Base-by-base conservation (phyloP, 495 filamentous ascomycete species). In the Penicillium ochrochloron region DNA sequence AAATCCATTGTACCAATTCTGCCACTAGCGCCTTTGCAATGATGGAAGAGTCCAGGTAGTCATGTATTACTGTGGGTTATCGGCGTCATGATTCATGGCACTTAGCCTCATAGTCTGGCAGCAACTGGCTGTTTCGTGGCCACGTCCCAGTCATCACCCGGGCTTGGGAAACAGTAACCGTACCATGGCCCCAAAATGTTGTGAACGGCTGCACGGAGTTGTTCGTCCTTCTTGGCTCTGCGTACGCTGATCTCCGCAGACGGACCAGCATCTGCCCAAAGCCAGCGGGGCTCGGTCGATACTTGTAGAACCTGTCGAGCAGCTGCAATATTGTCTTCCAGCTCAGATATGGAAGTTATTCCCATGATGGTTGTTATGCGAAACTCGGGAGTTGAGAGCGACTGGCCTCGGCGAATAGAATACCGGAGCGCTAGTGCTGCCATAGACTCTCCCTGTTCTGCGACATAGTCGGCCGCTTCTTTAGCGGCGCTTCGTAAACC, bases 361-460 rank as follows among this genome's bases (percentile, higher is more conserved):
- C 67, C 67, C 67, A 60, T 70, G 48, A 70, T 70, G 10, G 64
- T 70, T 9, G 67, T 57, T 1, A 70, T 58, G 2, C 64, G 64
- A 15, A 70, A 70, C 27, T 56, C 54, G 19, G 39, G 5, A 19
- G 35, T 63, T 6, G 67, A 70, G 5, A 58, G 48, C 8, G 59
- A 27, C 33, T 70, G 67, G 0, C 61, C 67, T 2, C 64, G 61
- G 23, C 58, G 48, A 23, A 70, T 70, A 19, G 67, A 51, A 64
- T 70, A 64, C 21, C 61, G 44, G 27, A 70, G 54, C 1, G 67
- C 67, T 17, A 70, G 37, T 3, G 46, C 56, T 5, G 91, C 89
- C 35, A 94, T 82, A n/a, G 84, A 85, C 70, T 92, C 88, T 31
- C 83, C 85, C 10, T 84, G 80, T 31, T 64, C 60, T 34, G 82